Evolutionary conservation across 2,329 filamentous ascomycete species (phyloP), one percentile per base, ranked within the genome.

Genomic region (Aureobasidium melanogenum): DNA sequence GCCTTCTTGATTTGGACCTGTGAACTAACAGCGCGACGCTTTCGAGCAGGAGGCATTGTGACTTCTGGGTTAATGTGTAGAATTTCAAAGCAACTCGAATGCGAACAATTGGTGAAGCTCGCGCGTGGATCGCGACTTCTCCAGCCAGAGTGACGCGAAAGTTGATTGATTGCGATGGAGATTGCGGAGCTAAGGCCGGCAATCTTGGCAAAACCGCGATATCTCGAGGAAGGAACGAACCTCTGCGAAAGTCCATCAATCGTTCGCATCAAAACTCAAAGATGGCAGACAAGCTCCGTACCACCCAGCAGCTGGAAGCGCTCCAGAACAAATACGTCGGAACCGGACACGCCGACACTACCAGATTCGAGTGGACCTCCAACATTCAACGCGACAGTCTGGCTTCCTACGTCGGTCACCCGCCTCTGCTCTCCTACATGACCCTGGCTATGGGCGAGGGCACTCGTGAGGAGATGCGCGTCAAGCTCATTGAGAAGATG

Each of bases 331-430:
- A 95, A 71, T 97, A 94, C 79, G 83, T 99, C 70, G 94, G 94
- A 68, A 97, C 94, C 4, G 94, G 94, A 26, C 92, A 97, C 75
- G 90, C 93, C 46, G 94, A 99, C 78, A 97, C 93, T 15, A 96
- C 91, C 28, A 95, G 91, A 75, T 94, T 94, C 86, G 94, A 99
- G 77, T 99, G 92, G 91, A 88, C 88, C 55, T 92, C 89, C 63
- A 99, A 97, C 78, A 93, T 97, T 72, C 84, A 91, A 72, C 91
- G 94, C 73, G 94, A 99, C 79, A 95, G 88, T 24, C 92, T 93
- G 72, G 85, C 91, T 22, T 91, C 87, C 65, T 92, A 96, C 69
- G 83, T 94, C 66, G 94, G 94, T 22, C 94, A 99, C 73, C 89
- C 91, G 17, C 88, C 91, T 8, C 81, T 97, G 63, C 81, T 97